Percentiles rank a stretch among this genome's conserved stretches.
These are phyloP conservation scores for Elsinoe batatas DNA, from an alignment of 2,329 filamentous ascomycete genomes.

Conservation along the genomic window DNA sequence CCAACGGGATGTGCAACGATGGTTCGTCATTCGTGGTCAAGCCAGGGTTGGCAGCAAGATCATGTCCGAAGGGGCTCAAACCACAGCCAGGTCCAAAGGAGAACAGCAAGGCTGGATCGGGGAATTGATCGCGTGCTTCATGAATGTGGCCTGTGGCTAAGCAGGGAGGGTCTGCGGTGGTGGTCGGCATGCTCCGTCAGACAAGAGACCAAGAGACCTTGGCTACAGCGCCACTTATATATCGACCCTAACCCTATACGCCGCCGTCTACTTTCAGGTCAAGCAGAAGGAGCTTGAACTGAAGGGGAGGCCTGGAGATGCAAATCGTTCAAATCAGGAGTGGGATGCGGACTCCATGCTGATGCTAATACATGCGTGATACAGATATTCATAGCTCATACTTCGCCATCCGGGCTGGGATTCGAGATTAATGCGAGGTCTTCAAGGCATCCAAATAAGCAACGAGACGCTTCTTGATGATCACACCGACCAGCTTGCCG, in stretches of 20 bases:
- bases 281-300: neutral
- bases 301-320: neutral
- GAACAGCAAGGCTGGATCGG: neutral
- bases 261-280: neutral
- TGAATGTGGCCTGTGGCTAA: neutral
- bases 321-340: neutral
- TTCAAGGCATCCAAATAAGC: slow-evolving; percentile 40
- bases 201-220: neutral
- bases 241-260: neutral
- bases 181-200: neutral
- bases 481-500: slow-evolving; percentile 41
- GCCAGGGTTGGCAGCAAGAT: neutral
- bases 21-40: neutral
- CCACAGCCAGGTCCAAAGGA: neutral
- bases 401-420: neutral
- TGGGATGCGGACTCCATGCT: neutral
- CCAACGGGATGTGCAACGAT: neutral
- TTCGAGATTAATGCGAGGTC: slow-evolving; percentile 14
- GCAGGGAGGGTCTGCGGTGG: neutral
- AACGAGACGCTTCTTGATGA: slow-evolving; percentile 50
- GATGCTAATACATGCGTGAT: neutral
- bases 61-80: neutral
- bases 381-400: neutral
- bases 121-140: neutral
- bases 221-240: neutral